Percentiles rank a stretch among this genome's conserved stretches.
These are phyloP conservation scores for Abelmoschus esculentus DNA, from an alignment of 345 rosid genomes.

Conservation along the genomic window DNA sequence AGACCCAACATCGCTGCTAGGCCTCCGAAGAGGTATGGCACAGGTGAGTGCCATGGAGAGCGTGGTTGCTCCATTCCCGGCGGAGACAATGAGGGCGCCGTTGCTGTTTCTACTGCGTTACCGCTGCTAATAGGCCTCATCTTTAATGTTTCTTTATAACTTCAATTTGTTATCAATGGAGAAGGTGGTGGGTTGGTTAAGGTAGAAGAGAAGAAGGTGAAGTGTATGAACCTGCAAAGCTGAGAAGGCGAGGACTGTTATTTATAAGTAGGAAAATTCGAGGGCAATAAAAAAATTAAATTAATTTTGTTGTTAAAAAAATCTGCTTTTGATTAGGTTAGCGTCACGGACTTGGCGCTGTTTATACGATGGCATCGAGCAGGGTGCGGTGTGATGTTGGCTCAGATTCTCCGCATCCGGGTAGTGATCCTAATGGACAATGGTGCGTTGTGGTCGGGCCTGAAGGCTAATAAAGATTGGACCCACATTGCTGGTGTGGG, in stretches of 20 bases:
- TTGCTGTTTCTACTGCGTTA: constrained; percentile 2
- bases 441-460: constrained; percentile 2
- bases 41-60: constrained; percentile 75
- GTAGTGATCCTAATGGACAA: constrained; percentile 1
- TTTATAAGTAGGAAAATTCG: constrained; percentile 25
- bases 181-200: constrained; percentile 2
- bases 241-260: constrained; percentile 1
- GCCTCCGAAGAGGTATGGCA: constrained; percentile 72
- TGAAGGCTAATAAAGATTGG: background rate
- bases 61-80: constrained; percentile 21
- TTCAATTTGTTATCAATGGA: background rate
- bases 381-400: background rate
- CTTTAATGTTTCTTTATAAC: background rate
- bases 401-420: constrained; percentile 14
- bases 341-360: constrained; percentile 23
- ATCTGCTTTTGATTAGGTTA: background rate
- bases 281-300: background rate
- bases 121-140: constrained; percentile 23
- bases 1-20: constrained; percentile 73
- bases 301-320: no score
- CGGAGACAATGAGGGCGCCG: constrained; percentile 13
- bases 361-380: background rate
- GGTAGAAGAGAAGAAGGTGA: background rate
- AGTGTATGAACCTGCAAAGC: constrained; percentile 11
- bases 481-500: constrained; percentile 1